Conservation (phyloP, 148 eudicot species). For the Cornus suecica region DNA sequence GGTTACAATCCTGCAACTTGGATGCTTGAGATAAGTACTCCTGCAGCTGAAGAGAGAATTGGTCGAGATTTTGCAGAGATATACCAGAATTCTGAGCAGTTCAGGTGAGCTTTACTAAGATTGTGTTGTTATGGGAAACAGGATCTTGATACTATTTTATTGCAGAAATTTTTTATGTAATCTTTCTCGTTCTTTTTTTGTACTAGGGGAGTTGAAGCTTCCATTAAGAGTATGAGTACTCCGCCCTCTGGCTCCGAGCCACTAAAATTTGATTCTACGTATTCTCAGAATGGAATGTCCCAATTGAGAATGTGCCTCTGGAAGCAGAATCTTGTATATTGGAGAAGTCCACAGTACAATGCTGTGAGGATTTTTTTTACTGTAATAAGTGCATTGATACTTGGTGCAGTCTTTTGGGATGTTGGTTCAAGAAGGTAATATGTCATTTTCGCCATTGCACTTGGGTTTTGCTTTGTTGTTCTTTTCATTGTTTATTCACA, state of each 20-base stretch:
- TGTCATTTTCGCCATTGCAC: background rate
- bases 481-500: background rate
- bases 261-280: slow-evolving; percentile 49
- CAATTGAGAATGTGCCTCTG: slow-evolving; percentile 67
- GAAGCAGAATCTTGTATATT: slow-evolving; percentile 78
- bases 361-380: slow-evolving; percentile 77
- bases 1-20: slow-evolving; percentile 93
- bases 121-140: background rate
- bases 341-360: slow-evolving; percentile 87
- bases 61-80: slow-evolving; percentile 65
- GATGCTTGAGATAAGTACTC: slow-evolving; percentile 94
- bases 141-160: background rate
- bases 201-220: slow-evolving; percentile 65
- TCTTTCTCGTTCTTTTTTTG: background rate
- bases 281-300: slow-evolving; percentile 43
- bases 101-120: slow-evolving; percentile 38
- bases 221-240: slow-evolving; percentile 43
- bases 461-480: background rate
- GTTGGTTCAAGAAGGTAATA: slow-evolving; percentile 71
- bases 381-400: slow-evolving; percentile 46
- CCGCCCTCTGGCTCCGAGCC: slow-evolving; percentile 61
- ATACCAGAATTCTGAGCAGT: slow-evolving; percentile 62
- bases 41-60: slow-evolving; percentile 65
- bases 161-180: too few relatives aligned
- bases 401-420: slow-evolving; percentile 78